Percentiles rank a stretch among this genome's conserved stretches.
phyloP scores from a whole-genome alignment of 169 alveolate genomes.

The Cryptosporidium felis region DNA sequence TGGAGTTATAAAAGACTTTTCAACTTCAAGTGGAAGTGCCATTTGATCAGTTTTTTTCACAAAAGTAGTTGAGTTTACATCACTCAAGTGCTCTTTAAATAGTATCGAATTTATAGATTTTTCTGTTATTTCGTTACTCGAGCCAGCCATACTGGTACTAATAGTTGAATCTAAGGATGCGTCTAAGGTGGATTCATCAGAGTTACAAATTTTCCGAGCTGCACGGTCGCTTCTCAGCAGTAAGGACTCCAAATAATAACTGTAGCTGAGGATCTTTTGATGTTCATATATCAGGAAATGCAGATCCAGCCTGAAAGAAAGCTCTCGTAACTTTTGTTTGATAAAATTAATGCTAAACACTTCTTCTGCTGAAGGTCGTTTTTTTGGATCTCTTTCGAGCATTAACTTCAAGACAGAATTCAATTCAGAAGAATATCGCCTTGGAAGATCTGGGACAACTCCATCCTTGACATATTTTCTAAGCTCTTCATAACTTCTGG shows the following conservation, averaged over 20 bases:
- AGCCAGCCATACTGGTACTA: constrained; percentile 1
- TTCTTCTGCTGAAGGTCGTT: constrained; percentile 83
- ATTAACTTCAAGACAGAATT: constrained; percentile 74
- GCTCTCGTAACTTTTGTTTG: background rate
- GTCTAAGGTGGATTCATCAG: constrained; percentile 26
- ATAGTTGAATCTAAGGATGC: constrained; percentile 20
- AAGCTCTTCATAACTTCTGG: constrained; percentile 80
- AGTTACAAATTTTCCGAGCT: background rate
- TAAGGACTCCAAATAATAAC: constrained; percentile 29
- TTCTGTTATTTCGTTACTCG: constrained; percentile 31
- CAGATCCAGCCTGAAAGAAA: constrained; percentile 5
- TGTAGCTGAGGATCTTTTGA: constrained; percentile 20
- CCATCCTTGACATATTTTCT: constrained; percentile 81
- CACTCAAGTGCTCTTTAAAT: background rate
- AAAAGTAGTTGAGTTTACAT: background rate
- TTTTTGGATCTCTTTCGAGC: constrained; percentile 77
- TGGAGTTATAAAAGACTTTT: constrained; percentile 34
- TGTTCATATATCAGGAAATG: constrained; percentile 27
- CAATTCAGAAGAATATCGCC: constrained; percentile 78
- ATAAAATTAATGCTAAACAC: constrained; percentile 11
- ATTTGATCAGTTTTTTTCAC: background rate
- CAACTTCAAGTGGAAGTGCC: background rate
- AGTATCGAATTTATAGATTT: background rate
- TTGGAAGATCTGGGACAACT: constrained; percentile 78
- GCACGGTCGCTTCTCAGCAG: constrained; percentile 1